These are phyloP conservation scores for Dillenia suffruticosa DNA, from an alignment of 164 flowering plant genomes.

Conservation along the genomic window DNA sequence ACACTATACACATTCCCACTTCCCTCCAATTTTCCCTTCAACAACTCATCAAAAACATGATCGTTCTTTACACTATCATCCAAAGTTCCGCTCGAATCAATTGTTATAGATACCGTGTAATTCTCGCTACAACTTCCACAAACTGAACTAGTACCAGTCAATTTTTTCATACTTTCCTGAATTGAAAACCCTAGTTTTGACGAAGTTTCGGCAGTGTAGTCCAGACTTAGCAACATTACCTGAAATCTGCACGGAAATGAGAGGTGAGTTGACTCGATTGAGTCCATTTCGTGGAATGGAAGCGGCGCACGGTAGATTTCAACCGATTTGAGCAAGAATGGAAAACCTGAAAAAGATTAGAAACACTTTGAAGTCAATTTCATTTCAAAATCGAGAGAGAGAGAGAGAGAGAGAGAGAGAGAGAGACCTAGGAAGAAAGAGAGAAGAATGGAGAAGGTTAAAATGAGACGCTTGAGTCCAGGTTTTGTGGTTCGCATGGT, in stretches of 20 bases:
- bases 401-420: constrained; percentile 8
- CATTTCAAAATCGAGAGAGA: background rate
- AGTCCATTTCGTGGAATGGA: constrained; percentile 70
- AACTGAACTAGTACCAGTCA: constrained; percentile 17
- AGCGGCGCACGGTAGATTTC: constrained; percentile 88
- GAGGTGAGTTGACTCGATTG: constrained; percentile 40
- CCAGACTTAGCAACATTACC: constrained; percentile 50
- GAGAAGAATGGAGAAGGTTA: constrained; percentile 60
- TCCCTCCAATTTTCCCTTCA: constrained; percentile 28
- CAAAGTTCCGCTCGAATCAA: constrained; percentile 30
- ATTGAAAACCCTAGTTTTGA: constrained; percentile 34
- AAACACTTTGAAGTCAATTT: background rate
- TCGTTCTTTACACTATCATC: constrained; percentile 24
- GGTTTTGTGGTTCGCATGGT: constrained; percentile 64
- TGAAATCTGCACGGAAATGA: constrained; percentile 69
- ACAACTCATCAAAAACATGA: constrained; percentile 48
- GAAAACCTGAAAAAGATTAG: constrained; percentile 45
- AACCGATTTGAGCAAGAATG: constrained; percentile 70
- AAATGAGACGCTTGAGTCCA: constrained; percentile 66
- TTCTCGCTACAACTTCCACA: constrained; percentile 58
- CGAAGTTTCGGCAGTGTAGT: constrained; percentile 3
- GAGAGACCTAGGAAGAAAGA: constrained; percentile 69
- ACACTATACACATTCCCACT: constrained; percentile 54
- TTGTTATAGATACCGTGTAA: constrained; percentile 48
- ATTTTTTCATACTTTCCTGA: constrained; percentile 26